phyloP scores from a whole-genome alignment of 2,329 filamentous ascomycete species.

The Sporothrix humicola region DNA sequence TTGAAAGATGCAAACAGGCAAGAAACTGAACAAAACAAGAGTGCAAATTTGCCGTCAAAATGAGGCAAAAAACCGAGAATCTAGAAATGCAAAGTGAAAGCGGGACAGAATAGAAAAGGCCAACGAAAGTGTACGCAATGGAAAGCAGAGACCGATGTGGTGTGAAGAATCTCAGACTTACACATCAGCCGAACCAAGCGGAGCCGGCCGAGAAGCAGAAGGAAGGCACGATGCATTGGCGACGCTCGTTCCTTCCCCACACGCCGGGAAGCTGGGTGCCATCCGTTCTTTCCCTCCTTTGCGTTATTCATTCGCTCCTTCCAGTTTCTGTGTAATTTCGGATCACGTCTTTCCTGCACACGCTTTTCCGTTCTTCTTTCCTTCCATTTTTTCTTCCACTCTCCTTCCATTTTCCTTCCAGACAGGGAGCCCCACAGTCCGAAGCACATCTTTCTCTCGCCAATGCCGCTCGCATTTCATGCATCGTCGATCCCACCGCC shows the following conservation, averaged over 20 bases:
- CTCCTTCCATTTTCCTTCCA: neutral
- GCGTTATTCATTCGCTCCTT: neutral
- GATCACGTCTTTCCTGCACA: neutral
- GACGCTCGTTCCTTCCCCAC: neutral
- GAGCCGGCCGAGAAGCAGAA: neutral
- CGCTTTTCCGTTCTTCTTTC: neutral
- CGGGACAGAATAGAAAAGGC: neutral
- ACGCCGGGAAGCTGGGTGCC: neutral
- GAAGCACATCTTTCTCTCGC: neutral
- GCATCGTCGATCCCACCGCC: slow-evolving; percentile 9
- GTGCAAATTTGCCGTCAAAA: neutral
- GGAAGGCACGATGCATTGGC: neutral
- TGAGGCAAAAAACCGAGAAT: neutral
- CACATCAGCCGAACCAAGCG: slow-evolving; percentile 26
- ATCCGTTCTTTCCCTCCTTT: neutral
- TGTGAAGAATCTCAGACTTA: slow-evolving; percentile 14
- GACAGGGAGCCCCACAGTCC: neutral
- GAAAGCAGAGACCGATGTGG: neutral
- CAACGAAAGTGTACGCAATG: too few species aligned
- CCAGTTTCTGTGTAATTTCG: neutral
- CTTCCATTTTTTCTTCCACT: neutral
- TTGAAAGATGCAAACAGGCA: neutral
- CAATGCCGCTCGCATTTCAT: slow-evolving; percentile 17
- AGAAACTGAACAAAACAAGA: neutral
- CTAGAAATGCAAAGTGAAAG: neutral